phyloP scores from a whole-genome alignment of 169 alveolate genomes.

The Plasmodium gonderi region DNA sequence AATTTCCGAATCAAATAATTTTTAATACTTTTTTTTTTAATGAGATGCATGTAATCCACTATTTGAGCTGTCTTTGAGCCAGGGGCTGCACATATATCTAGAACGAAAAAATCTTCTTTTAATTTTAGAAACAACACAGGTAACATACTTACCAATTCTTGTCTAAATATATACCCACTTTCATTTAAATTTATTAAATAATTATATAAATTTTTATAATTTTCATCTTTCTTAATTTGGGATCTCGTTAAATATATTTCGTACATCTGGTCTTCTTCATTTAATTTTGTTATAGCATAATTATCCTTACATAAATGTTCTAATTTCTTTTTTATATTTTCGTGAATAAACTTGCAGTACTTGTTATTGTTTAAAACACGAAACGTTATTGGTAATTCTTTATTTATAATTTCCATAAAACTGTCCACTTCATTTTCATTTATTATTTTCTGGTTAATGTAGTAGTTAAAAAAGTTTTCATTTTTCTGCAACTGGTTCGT shows the following conservation, averaged over 20 bases:
- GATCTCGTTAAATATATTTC: slow-evolving; percentile 73
- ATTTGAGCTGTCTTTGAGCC: slow-evolving; percentile 91
- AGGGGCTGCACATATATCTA: slow-evolving; percentile 99
- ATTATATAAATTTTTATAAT: slow-evolving; percentile 73
- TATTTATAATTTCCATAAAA: slow-evolving; percentile 77
- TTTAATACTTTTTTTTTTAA: slow-evolving; percentile 27
- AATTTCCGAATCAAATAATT: slow-evolving; percentile 28
- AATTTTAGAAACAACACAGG: slow-evolving; percentile 94
- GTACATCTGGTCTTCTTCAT: slow-evolving; percentile 71
- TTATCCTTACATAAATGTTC: slow-evolving; percentile 28
- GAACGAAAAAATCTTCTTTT: slow-evolving; percentile 89
- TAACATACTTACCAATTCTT: slow-evolving; percentile 97
- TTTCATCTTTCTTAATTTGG: slow-evolving; percentile 79
- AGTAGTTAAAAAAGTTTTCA: slow-evolving; percentile 78
- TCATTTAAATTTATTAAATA: slow-evolving; percentile 89
- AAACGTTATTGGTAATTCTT: slow-evolving; percentile 81
- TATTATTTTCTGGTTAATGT: slow-evolving; percentile 78
- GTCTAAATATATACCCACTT: slow-evolving; percentile 94
- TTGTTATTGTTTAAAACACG: slow-evolving; percentile 73
- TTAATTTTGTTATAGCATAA: slow-evolving; percentile 49
- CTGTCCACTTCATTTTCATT: slow-evolving; percentile 74
- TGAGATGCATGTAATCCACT: slow-evolving; percentile 70
- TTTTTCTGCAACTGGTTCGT: slow-evolving; percentile 66
- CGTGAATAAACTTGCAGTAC: slow-evolving; percentile 51
- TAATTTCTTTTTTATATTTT: slow-evolving; percentile 56